Conservation (phyloP, 2,329 filamentous ascomycete species). For the Verticillium nubilum region DNA sequence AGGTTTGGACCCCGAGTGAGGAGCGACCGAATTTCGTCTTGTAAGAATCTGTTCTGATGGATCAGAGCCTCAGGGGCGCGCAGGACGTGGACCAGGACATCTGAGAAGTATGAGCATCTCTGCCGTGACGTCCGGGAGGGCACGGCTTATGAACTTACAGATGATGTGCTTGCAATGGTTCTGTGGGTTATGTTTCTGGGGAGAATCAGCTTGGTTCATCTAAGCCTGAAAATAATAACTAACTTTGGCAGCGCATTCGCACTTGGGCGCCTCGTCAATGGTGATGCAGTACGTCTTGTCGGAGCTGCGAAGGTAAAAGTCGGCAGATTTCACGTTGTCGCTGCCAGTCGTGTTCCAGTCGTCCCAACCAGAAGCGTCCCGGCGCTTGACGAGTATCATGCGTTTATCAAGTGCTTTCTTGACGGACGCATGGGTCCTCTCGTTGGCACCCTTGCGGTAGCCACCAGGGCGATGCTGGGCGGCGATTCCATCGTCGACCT, state of each 20-base stretch:
- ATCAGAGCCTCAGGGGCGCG: constrained; percentile 5
- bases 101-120: neutral
- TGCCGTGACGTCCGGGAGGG: neutral
- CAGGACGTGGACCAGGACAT: constrained; percentile 7
- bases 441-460: neutral
- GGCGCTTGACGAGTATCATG: constrained; percentile 6
- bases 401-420: constrained; percentile 3
- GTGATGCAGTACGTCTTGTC: constrained; percentile 2
- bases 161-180: constrained; percentile 11
- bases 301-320: neutral
- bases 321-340: neutral
- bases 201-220: neutral
- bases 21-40: constrained; percentile 2
- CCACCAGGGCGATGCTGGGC: neutral
- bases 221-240: neutral
- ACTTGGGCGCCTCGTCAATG: neutral
- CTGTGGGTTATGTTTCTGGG: constrained; percentile 1
- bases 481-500: neutral
- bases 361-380: neutral
- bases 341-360: neutral
- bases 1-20: constrained; percentile 2
- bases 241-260: constrained; percentile 5
- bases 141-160: constrained; percentile 1
- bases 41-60: constrained; percentile 2
- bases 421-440: neutral